A percentile compares a stretch with the other conserved stretches of the same genome.
Evolutionary conservation across 768 basidiomycete species (phyloP).

Genomic region (Mycena rosella): DNA sequence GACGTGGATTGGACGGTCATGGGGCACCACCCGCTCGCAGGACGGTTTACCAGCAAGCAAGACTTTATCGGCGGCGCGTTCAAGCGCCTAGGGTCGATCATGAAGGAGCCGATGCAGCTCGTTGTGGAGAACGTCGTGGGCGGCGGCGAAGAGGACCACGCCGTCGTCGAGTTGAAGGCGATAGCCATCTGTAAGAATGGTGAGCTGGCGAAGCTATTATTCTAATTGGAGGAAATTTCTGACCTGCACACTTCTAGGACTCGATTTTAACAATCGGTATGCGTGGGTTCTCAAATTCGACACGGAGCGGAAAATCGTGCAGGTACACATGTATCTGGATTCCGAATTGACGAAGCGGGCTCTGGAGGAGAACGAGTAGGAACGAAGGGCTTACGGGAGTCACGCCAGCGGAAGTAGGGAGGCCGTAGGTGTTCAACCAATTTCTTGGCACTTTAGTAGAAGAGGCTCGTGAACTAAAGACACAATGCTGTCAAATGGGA

Average conservation of each 20-base stretch:
- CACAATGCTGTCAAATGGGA: no score
- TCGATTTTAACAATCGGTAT: neutral
- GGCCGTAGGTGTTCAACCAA: no score
- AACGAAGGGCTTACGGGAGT: no score
- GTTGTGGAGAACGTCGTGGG: neutral
- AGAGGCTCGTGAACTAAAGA: no score
- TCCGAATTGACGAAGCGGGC: neutral
- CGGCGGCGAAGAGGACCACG: neutral
- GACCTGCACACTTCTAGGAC: neutral
- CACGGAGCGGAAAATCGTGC: neutral
- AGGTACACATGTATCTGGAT: neutral
- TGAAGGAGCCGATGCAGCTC: neutral
- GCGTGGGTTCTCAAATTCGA: neutral
- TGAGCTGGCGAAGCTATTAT: neutral
- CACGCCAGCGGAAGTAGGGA: no score
- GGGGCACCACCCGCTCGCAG: neutral
- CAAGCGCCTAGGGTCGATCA: neutral
- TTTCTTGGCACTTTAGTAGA: no score
- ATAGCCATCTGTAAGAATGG: neutral
- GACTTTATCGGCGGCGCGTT: neutral
- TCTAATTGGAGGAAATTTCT: no score
- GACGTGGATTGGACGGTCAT: slow-evolving; percentile 3
- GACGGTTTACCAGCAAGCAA: neutral
- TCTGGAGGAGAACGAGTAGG: slow-evolving; percentile 1
- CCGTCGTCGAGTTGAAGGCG: neutral